Evolutionary conservation across 2,329 filamentous ascomycete species (phyloP).

Genomic region (Sporothrix pseudoabietina): DNA sequence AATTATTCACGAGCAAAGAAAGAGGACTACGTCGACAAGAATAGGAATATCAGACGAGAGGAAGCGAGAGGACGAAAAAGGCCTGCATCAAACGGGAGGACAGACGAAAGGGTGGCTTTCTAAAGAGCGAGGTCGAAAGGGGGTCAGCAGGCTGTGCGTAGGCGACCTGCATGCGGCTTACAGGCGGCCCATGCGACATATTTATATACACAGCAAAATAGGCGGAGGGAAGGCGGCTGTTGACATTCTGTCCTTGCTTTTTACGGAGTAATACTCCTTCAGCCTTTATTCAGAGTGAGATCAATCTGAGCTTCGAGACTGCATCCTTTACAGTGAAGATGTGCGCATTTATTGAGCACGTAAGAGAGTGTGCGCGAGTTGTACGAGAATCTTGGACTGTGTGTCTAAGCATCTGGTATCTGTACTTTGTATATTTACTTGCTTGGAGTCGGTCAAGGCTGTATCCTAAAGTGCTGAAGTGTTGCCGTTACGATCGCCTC

Average conservation of each 20-base stretch:
- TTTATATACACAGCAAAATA: too few relatives aligned
- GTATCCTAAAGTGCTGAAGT: background rate
- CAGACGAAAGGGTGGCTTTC: conserved; percentile 1
- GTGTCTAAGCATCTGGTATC: background rate
- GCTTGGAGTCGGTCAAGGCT: background rate
- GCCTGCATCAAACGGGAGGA: conserved; percentile 10
- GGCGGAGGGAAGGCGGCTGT: background rate
- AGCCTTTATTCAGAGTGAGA: background rate
- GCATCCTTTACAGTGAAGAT: background rate
- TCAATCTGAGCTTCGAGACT: background rate
- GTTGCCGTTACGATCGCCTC: background rate
- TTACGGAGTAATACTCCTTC: background rate
- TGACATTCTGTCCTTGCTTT: background rate
- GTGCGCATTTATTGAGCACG: too few relatives aligned
- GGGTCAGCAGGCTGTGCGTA: background rate
- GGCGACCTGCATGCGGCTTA: conserved; percentile 4
- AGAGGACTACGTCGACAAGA: background rate
- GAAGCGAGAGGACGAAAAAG: background rate
- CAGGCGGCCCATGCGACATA: background rate
- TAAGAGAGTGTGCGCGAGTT: background rate
- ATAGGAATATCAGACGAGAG: conserved; percentile 12
- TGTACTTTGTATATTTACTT: background rate
- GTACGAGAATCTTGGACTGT: background rate
- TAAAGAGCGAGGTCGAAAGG: background rate
- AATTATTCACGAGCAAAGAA: background rate